phyloP scores from a whole-genome alignment of 306 rosid genomes.

The Dalbergia cochinchinensis region DNA sequence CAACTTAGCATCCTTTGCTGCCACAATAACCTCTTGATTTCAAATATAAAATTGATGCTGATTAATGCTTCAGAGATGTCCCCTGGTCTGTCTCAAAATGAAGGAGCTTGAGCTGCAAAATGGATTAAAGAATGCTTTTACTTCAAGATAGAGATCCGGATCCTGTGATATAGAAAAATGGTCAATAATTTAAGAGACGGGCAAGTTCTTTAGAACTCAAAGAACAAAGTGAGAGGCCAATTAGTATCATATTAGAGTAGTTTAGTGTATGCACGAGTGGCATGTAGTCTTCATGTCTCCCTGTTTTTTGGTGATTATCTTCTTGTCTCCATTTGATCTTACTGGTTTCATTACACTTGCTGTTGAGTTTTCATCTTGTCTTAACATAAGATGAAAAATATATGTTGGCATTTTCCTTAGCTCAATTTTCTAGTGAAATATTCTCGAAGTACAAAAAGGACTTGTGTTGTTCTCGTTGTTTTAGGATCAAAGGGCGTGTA shows the following conservation, averaged over 20 bases:
- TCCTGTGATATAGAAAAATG: slow-evolving; percentile 27
- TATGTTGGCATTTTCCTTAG: not conserved
- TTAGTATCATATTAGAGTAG: not conserved
- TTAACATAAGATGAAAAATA: not conserved
- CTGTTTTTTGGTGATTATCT: not conserved
- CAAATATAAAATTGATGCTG: too few relatives aligned
- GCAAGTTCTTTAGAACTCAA: slow-evolving; percentile 10
- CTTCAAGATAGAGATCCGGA: slow-evolving; percentile 45
- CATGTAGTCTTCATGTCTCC: slow-evolving; percentile 42
- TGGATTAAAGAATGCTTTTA: slow-evolving; percentile 22
- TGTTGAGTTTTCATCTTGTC: not conserved
- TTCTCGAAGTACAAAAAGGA: not conserved
- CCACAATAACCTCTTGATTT: too few relatives aligned
- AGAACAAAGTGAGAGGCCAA: slow-evolving; percentile 18
- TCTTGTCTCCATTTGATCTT: too few relatives aligned
- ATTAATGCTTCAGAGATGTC: too few relatives aligned
- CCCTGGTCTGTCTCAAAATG: slow-evolving; percentile 42
- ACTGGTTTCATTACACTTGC: not conserved
- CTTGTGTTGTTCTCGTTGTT: not conserved
- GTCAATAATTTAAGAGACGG: not conserved
- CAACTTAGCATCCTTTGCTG: too few relatives aligned
- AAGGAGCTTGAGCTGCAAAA: slow-evolving; percentile 31
- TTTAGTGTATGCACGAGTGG: slow-evolving; percentile 53
- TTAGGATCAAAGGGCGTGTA: not conserved
- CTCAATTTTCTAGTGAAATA: not conserved